phyloP scores from a whole-genome alignment of 441 rosid species.

The Daphne laureola region DNA sequence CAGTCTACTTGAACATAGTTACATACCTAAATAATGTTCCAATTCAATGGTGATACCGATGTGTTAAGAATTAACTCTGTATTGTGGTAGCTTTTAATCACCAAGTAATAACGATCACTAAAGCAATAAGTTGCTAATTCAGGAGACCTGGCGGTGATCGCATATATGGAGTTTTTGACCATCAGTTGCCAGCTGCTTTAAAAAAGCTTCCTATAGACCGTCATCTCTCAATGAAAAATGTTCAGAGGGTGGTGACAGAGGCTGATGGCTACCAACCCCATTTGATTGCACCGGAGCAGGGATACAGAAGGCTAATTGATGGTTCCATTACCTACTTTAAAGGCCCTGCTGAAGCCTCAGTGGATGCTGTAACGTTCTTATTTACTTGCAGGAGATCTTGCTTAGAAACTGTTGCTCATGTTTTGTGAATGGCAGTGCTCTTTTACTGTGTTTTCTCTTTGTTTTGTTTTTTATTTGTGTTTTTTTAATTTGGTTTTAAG shows the following conservation, averaged over 20 bases:
- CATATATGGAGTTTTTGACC: slow-evolving; percentile 92
- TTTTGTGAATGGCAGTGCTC: too few species aligned
- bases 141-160: slow-evolving; percentile 99
- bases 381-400: slow-evolving; percentile 7
- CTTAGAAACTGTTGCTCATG: background rate
- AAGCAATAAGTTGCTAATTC: slow-evolving; percentile 21
- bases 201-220: slow-evolving; percentile 95
- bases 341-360: slow-evolving; percentile 99
- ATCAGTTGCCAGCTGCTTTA: slow-evolving; percentile 96
- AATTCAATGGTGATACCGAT: too few species aligned
- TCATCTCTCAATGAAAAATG: slow-evolving; percentile 88
- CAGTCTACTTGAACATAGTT: too few species aligned
- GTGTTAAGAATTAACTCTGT: too few species aligned
- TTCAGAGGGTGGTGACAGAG: slow-evolving; percentile 88
- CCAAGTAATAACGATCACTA: too few species aligned
- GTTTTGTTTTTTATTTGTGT: too few species aligned
- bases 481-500: too few species aligned
- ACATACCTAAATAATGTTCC: too few species aligned
- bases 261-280: slow-evolving; percentile 99
- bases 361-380: slow-evolving; percentile 73
- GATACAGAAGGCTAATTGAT: slow-evolving; percentile 96
- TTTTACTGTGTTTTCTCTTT: too few species aligned
- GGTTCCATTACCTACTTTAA: slow-evolving; percentile 89
- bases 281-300: slow-evolving; percentile 98
- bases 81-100: too few species aligned